Conservation (phyloP, 2,329 filamentous ascomycete genomes). For the Fusarium sp. region DNA sequence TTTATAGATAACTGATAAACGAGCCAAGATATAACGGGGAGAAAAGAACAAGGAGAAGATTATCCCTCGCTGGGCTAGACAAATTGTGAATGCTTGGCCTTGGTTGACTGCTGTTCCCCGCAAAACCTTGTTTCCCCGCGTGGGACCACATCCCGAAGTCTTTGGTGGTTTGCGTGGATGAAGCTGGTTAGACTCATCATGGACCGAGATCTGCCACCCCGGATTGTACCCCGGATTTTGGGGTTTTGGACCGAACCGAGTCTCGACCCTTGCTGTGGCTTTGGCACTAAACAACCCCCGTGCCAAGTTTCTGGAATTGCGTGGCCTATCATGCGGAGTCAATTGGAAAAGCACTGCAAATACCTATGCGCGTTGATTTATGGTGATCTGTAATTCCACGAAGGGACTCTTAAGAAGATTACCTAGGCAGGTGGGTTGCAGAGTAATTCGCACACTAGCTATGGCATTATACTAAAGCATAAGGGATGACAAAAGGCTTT, state of each 20-base stretch:
- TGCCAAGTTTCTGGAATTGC: constrained; percentile 8
- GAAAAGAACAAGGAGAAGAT: neutral
- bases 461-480: too few species aligned
- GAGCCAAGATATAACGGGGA: constrained; percentile 14
- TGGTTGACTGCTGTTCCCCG: constrained; percentile 22
- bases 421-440: too few species aligned
- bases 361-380: too few species aligned
- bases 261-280: constrained; percentile 10
- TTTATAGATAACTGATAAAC: constrained; percentile 25
- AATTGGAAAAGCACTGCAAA: neutral
- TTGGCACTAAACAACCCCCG: neutral
- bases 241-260: constrained; percentile 36
- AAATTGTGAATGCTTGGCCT: constrained; percentile 11
- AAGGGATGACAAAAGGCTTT: too few species aligned
- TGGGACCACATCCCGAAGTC: constrained; percentile 37
- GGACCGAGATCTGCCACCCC: constrained; percentile 29
- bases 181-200: constrained; percentile 25
- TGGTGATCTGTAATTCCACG: too few species aligned
- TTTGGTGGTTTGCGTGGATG: constrained; percentile 16
- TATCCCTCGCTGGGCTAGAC: neutral
- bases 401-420: too few species aligned
- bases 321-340: constrained; percentile 9
- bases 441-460: too few species aligned
- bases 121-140: constrained; percentile 33
- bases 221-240: constrained; percentile 19